Evolutionary conservation across 371 early-diverging fungal genomes (phyloP), one percentile per base, ranked within the genome.

Genomic region (Apophysomyces trapeziformis): DNA sequence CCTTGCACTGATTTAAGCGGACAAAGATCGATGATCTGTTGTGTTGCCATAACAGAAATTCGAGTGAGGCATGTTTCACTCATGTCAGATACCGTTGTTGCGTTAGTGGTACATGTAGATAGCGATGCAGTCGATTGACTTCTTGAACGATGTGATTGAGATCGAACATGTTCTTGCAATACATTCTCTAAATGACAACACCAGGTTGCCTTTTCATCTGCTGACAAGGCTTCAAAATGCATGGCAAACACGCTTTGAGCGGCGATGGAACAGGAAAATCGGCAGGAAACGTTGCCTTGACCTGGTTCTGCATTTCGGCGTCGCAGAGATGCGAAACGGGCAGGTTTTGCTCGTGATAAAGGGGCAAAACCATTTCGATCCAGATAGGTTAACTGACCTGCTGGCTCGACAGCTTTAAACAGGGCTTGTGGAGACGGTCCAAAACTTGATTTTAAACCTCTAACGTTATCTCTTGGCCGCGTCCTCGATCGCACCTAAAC

Each of bases 181-280:
- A 74, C 70, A n/a, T 63, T 65, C 9, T 71, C 70, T n/a, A 77
- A 46, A 59, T 64, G 61, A 7, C 54, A 38, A n/a, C 78, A 77
- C 78, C 78, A 77, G 6, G 38, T 37, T 7, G 67, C 50, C 39
- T 77, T 77, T 35, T 72, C 70, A 14, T 74, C 67, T 0, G 65
- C 44, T 0, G 74, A 66, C n/a, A 63, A 60, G 0, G 78, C 64
- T 54, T 77, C 78, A 57, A 77, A 72, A 5, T 60, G 65, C 32
- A 68, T 57, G n/a, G 66, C 72, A 13, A 60, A 64, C 8, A 77
- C 54, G 36, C 67, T 67, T 7, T 59, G 57, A 7, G 71, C 70
- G 0, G 75, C 78, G 36, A 77, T 67, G 7, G 72, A 74, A n/a
- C 78, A 77, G 16, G 65, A 62, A 38, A 77, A 77, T 18, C 74